Conservation (phyloP, 2,329 filamentous ascomycete species). For the Paraphoma sp. region DNA sequence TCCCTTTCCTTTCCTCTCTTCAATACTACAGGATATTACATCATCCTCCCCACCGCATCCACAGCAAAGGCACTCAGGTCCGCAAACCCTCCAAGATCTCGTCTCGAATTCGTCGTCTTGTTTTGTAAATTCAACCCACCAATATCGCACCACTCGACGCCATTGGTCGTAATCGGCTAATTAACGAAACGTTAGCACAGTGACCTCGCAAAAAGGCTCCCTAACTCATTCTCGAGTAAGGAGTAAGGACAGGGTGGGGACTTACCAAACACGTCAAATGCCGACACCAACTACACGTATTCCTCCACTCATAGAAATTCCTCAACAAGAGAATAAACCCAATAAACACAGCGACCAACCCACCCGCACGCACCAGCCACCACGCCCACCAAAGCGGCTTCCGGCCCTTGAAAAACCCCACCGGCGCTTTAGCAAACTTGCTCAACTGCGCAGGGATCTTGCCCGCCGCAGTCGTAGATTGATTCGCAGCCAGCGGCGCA, state of each 20-base stretch:
- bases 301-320: slow-evolving; percentile 85
- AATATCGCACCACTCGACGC: slow-evolving; percentile 47
- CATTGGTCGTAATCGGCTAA: slow-evolving; percentile 31
- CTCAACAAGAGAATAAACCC: slow-evolving; percentile 86
- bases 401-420: slow-evolving; percentile 87
- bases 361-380: slow-evolving; percentile 86
- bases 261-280: slow-evolving; percentile 91
- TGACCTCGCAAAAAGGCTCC: not conserved
- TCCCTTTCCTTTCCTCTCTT: not conserved
- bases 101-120: slow-evolving; percentile 9
- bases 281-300: slow-evolving; percentile 89
- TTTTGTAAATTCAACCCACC: slow-evolving; percentile 30
- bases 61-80: slow-evolving; percentile 4
- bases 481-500: slow-evolving; percentile 20
- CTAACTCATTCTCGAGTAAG: not conserved
- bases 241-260: slow-evolving; percentile 43
- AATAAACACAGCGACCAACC: slow-evolving; percentile 79
- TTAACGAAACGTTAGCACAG: not conserved
- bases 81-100: slow-evolving; percentile 1
- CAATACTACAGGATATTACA: not conserved
- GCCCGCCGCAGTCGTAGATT: slow-evolving; percentile 7
- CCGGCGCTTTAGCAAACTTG: slow-evolving; percentile 57
- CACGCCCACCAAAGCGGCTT: slow-evolving; percentile 97
- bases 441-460: slow-evolving; percentile 31
- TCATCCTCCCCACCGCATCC: slow-evolving; percentile 5